Percentiles rank a stretch among this genome's conserved stretches.
phyloP scores from a whole-genome alignment of 2,329 filamentous ascomycete species.

The Bipolaris victoriae region DNA sequence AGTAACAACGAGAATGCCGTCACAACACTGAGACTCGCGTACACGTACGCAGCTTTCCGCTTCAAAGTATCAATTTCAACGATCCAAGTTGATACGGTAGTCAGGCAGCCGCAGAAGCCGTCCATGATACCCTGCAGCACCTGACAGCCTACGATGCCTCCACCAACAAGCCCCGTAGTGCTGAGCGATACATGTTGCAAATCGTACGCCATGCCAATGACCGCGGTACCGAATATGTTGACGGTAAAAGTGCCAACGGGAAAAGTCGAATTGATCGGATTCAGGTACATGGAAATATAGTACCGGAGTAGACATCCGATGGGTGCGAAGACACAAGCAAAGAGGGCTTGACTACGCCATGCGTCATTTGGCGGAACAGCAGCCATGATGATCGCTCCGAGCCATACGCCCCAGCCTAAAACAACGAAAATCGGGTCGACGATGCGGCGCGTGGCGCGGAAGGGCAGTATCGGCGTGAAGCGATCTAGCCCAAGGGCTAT shows the following conservation, averaged over 20 bases:
- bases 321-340: conserved; percentile 82
- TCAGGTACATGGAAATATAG: conserved; percentile 74
- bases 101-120: conserved; percentile 57
- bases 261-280: conserved; percentile 69
- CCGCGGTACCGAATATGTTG: conserved; percentile 76
- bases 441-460: conserved; percentile 61
- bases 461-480: conserved; percentile 66
- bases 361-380: conserved; percentile 70
- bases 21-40: conserved; percentile 67
- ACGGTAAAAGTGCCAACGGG: conserved; percentile 85
- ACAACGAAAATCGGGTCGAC: conserved; percentile 69
- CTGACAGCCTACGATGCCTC: conserved; percentile 52
- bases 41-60: conserved; percentile 68
- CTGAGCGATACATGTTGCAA: conserved; percentile 68
- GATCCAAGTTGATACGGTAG: conserved; percentile 58
- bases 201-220: conserved; percentile 79
- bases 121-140: conserved; percentile 56
- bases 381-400: conserved; percentile 74
- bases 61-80: conserved; percentile 50
- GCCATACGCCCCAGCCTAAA: conserved; percentile 76
- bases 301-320: conserved; percentile 78
- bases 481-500: conserved; percentile 68
- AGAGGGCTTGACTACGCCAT: conserved; percentile 78
- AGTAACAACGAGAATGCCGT: conserved; percentile 66
- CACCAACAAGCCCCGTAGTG: conserved; percentile 53